Evolutionary conservation across 495 filamentous ascomycete genomes (phyloP).

Genomic region (Trichoderma virens): DNA sequence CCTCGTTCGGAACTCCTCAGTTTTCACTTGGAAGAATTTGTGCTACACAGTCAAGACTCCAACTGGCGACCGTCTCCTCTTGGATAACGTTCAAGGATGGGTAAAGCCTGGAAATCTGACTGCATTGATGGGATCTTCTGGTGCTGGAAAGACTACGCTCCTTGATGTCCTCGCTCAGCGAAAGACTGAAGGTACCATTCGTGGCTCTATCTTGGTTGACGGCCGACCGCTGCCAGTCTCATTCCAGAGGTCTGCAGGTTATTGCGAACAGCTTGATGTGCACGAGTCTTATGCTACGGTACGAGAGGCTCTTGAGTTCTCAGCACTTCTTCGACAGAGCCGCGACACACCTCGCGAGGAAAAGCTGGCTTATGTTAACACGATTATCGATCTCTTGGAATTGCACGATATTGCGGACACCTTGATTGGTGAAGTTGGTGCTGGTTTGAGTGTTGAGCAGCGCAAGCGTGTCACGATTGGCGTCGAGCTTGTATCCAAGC

Average conservation of each 20-base stretch:
- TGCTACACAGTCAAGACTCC: conserved; percentile 67
- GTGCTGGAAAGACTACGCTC: conserved; percentile 69
- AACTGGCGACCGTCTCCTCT: conserved; percentile 58
- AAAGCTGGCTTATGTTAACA: conserved; percentile 76
- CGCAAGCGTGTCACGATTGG: conserved; percentile 74
- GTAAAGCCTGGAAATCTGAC: conserved; percentile 71
- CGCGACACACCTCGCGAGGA: conserved; percentile 54
- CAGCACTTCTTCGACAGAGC: conserved; percentile 74
- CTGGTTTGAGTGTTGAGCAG: conserved; percentile 61
- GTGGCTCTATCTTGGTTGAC: conserved; percentile 70
- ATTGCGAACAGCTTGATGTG: conserved; percentile 81
- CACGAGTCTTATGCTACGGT: conserved; percentile 78
- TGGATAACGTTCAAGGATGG: conserved; percentile 64
- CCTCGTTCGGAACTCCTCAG: conserved; percentile 52
- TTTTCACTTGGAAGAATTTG: conserved; percentile 71
- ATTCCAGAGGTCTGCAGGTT: conserved; percentile 67
- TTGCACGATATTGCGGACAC: conserved; percentile 77
- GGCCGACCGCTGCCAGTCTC: conserved; percentile 59
- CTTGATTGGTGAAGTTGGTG: conserved; percentile 71
- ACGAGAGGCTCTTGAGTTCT: conserved; percentile 73
- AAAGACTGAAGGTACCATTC: conserved; percentile 61
- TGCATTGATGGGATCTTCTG: conserved; percentile 73
- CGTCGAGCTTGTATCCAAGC: conserved; percentile 85
- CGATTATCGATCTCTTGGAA: conserved; percentile 77
- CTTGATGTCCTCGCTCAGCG: conserved; percentile 67